phyloP scores from a whole-genome alignment of 257 asterid species.

The Handroanthus guayacan region DNA sequence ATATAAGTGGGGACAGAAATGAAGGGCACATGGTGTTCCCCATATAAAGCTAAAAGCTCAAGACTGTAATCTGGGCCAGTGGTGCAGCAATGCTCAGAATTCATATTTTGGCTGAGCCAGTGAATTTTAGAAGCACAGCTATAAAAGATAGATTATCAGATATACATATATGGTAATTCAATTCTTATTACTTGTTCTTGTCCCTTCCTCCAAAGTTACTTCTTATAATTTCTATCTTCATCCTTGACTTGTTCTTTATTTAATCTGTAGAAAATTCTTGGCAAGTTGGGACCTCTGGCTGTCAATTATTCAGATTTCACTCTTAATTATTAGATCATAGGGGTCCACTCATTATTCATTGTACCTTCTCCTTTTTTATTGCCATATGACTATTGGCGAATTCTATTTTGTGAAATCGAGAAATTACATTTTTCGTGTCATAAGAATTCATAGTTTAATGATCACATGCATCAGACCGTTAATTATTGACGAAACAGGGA shows the following conservation, averaged over 20 bases:
- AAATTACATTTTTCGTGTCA: too few species aligned
- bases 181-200: background rate
- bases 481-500: too few species aligned
- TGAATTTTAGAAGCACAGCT: background rate
- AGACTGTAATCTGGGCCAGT: background rate
- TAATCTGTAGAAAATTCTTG: background rate
- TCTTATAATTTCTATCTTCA: conserved; percentile 11
- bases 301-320: too few species aligned
- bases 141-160: background rate
- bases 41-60: conserved; percentile 24
- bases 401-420: too few species aligned
- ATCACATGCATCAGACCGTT: too few species aligned
- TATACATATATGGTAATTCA: background rate
- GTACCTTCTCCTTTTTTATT: too few species aligned
- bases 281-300: background rate
- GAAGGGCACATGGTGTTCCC: conserved; percentile 21
- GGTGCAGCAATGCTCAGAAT: background rate
- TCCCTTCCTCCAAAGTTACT: background rate
- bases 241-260: background rate
- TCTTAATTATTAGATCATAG: too few species aligned
- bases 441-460: too few species aligned
- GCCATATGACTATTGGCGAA: too few species aligned
- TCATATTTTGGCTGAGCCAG: background rate
- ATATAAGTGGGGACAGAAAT: conserved; percentile 6
- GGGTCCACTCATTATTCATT: too few species aligned